Evolutionary conservation across 495 filamentous ascomycete genomes (phyloP), one percentile per base, ranked within the genome.

Genomic region (Podospora bellae-mahoneyi): DNA sequence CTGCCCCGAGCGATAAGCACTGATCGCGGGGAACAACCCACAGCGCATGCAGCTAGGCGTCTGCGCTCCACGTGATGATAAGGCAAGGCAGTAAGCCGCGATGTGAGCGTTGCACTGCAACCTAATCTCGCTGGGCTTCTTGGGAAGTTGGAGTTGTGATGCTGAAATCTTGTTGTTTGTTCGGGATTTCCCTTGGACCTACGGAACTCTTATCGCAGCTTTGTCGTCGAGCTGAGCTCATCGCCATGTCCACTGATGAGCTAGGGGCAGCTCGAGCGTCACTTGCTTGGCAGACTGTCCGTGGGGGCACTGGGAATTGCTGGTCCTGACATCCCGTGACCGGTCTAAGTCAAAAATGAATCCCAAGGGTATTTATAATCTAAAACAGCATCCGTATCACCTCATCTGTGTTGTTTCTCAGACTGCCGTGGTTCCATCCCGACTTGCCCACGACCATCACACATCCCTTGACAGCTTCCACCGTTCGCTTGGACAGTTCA

Each of bases 381-480:
- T 48, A 48, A 63, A 71, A 74, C 34, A 77, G 39, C 68, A 32
- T 6, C 4, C 30, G 16, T 18, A 92, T 81, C 23, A 96, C 83
- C 54, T 90, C 87, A 30, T 89, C 86, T 30, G 86, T 84, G 76
- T 84, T 90, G 0, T 79, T 81, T 57, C 91, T 84, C 20, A 97
- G 69, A 0, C 88, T 91, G 71, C 93, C 87, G 76, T 97, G 94
- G 62, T 44, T 19, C 69, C 92, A 92, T 79, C 94, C 84, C 5
- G 81, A 78, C 73, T 92, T 93, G 61, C 91, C 93, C 62, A 90
- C 81, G 66, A 90, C 90, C 59, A 88, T 86, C 76, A 92, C 90
- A 69, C 84, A 88, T 1, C 87, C 87, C 66, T 86, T 87, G 75
- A 97, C 90, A 78, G 84, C 88, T 9, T 78, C 76, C 13, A 87